Conservation (phyloP, 2,329 filamentous ascomycete species). For the Chrysoporthe deuterocubensis region DNA sequence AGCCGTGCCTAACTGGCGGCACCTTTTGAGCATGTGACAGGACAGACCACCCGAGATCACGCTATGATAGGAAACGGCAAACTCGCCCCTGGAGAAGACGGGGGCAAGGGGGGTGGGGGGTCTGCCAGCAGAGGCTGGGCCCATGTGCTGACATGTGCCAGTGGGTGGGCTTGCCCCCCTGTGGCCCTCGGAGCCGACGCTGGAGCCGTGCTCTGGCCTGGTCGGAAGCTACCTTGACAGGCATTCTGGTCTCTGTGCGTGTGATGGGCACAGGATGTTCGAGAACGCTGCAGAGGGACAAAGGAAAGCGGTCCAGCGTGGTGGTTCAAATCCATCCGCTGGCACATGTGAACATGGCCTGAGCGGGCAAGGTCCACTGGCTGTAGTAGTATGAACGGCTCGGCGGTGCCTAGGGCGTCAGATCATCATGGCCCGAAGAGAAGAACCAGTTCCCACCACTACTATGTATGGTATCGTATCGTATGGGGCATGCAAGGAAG, state of each 20-base stretch:
- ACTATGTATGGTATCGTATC: not conserved
- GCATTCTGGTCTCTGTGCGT: not conserved
- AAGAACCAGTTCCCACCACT: too few species aligned
- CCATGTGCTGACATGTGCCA: constrained; percentile 25
- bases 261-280: not conserved
- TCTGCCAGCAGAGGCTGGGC: constrained; percentile 2
- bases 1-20: constrained; percentile 23
- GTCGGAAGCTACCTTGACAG: not conserved
- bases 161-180: not conserved
- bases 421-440: too few species aligned
- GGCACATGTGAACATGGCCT: too few species aligned
- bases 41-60: not conserved
- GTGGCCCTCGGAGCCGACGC: not conserved
- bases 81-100: not conserved
- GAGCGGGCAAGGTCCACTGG: not conserved
- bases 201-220: not conserved
- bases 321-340: too few species aligned
- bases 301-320: not conserved
- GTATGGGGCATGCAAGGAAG: not conserved
- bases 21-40: constrained; percentile 28
- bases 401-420: too few species aligned
- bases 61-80: not conserved
- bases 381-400: too few species aligned
- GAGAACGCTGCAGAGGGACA: not conserved
- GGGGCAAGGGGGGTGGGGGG: not conserved